phyloP scores from a whole-genome alignment of 768 basidiomycete genomes.

The Dentipellis sp. region DNA sequence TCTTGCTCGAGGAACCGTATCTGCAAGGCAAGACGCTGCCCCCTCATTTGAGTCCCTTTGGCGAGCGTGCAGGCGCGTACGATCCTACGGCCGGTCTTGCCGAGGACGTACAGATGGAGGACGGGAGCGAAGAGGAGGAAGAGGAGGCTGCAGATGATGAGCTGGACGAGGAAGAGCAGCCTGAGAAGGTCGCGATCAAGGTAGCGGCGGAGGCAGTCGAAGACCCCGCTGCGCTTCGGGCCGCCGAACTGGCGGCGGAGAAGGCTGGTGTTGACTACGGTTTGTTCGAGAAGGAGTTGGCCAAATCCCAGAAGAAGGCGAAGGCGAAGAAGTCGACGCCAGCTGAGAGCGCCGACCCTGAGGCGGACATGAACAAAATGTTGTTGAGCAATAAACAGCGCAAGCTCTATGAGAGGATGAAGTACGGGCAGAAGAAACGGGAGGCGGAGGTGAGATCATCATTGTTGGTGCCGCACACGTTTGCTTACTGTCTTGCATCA shows the following conservation, averaged over 20 bases:
- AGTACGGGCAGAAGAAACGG: slow-evolving; percentile 73
- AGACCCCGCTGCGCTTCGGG: slow-evolving; percentile 64
- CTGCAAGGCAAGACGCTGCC: slow-evolving; percentile 80
- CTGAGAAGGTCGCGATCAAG: slow-evolving; percentile 24
- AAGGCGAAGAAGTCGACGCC: slow-evolving; percentile 23
- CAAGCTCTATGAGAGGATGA: slow-evolving; percentile 91
- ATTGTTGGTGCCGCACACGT: not conserved
- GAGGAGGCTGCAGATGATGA: slow-evolving; percentile 23
- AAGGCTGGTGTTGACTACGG: slow-evolving; percentile 74
- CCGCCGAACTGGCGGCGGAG: slow-evolving; percentile 90
- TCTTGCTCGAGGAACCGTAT: slow-evolving; percentile 81
- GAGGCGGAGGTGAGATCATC: slow-evolving; percentile 58
- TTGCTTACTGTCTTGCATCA: slow-evolving; percentile 22
- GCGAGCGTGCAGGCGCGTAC: slow-evolving; percentile 69
- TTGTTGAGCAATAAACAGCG: slow-evolving; percentile 94
- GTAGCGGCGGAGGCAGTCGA: slow-evolving; percentile 29
- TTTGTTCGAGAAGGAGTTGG: slow-evolving; percentile 68
- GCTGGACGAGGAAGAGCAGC: slow-evolving; percentile 17
- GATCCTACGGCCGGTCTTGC: slow-evolving; percentile 44
- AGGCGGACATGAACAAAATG: slow-evolving; percentile 94
- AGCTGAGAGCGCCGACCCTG: slow-evolving; percentile 24
- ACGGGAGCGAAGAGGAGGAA: slow-evolving; percentile 22
- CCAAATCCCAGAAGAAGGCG: slow-evolving; percentile 42
- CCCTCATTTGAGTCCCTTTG: slow-evolving; percentile 94
- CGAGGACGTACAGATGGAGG: slow-evolving; percentile 24